Base-by-base conservation (phyloP, 129 eudicot species). In the Centella asiatica region DNA sequence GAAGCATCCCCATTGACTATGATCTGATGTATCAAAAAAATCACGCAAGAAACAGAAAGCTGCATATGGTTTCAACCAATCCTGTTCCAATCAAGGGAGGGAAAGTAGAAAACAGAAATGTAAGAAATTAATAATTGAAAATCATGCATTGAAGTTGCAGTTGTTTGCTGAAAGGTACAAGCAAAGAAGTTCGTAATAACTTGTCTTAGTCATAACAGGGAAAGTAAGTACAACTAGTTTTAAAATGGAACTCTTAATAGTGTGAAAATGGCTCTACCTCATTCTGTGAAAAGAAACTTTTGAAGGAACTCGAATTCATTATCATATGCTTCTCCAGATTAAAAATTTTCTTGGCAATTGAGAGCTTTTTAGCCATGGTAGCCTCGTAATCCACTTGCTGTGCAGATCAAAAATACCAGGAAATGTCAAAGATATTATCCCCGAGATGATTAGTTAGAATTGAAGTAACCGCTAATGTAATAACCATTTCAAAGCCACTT, bases 371-470 rank as follows among this genome's bases (percentile, higher is more conserved):
- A 24, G 83, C 82, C 96, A 92, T 77, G 52, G 96, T 74, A 65
- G 92, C 92, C 71, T 92, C 99, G 55, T 92, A 92, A 78, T 92
- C 99, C 47, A 92, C 99, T 65, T 76, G 72, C 99, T 92, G 86
- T 72, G 60, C 50, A 34, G 14, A 61, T 64, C 22, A 44, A 65
- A 50, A 48, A n/a, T n/a, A n/a, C n/a, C n/a, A n/a, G 33, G 29
- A 34, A 19, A 32, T 10, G 11, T 8, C 19, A 6, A 33, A 18
- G n/a, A 44, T 7, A 17, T n/a, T n/a, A n/a, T n/a, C n/a, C n/a
- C n/a, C n/a, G n/a, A n/a, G n/a, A n/a, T n/a, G n/a, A n/a, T n/a
- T n/a, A n/a, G n/a, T n/a, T n/a, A n/a, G n/a, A n/a, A n/a, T n/a
- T n/a, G n/a, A n/a, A n/a, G n/a, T n/a, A n/a, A n/a, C n/a, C n/a